Evolutionary conservation across 2,329 filamentous ascomycete species (phyloP).

Genomic region (Xylariaceae sp.): DNA sequence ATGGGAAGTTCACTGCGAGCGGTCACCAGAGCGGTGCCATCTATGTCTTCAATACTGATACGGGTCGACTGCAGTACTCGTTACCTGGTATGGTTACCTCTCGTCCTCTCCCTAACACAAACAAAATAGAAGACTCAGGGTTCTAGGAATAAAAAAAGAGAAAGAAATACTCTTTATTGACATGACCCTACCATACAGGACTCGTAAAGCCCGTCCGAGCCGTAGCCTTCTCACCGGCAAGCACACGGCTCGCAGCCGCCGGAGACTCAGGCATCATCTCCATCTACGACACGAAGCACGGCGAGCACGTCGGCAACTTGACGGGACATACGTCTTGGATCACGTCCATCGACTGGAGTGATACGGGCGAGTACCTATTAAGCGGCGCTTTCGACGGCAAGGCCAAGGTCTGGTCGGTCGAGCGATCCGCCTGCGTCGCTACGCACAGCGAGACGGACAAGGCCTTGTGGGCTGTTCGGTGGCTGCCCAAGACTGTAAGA

Average conservation of each 20-base stretch:
- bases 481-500: constrained; percentile 69
- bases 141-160: constrained; percentile 9
- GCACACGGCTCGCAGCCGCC: constrained; percentile 79
- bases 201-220: constrained; percentile 82
- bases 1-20: constrained; percentile 83
- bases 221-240: constrained; percentile 82
- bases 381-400: constrained; percentile 90
- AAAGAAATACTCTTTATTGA: constrained; percentile 3
- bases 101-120: background rate
- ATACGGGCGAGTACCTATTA: constrained; percentile 85
- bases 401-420: constrained; percentile 92
- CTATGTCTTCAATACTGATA: constrained; percentile 93
- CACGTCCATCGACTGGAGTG: constrained; percentile 86
- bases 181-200: constrained; percentile 51
- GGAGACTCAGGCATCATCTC: constrained; percentile 87
- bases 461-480: constrained; percentile 77
- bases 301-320: constrained; percentile 87
- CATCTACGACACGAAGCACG: constrained; percentile 86
- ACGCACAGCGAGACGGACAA: constrained; percentile 90
- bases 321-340: constrained; percentile 74
- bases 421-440: constrained; percentile 77
- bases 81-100: constrained; percentile 60
- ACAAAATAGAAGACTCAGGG: background rate
- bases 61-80: constrained; percentile 78
- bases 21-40: constrained; percentile 90